Percentiles rank a stretch among this genome's conserved stretches.
phyloP scores from a whole-genome alignment of 73 alveolate genomes.

The Paramecium biaurelia region DNA sequence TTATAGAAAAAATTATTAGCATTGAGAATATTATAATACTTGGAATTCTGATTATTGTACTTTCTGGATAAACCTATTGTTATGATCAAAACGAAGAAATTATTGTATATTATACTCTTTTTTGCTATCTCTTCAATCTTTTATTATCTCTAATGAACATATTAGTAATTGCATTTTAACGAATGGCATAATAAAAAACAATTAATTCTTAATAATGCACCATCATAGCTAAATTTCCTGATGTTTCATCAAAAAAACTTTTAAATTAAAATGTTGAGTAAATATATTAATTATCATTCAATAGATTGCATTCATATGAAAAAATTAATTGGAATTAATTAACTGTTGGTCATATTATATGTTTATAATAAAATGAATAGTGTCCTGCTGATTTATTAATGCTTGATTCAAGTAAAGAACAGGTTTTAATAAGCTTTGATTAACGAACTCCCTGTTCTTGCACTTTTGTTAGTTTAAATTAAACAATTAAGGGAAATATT shows the following conservation, averaged over 20 bases:
- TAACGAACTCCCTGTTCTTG: neutral
- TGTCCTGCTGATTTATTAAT: slow-evolving; percentile 38
- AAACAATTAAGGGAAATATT: neutral
- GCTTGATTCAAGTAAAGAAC: neutral
- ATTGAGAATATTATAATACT: neutral
- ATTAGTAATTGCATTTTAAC: neutral
- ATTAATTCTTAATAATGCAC: neutral
- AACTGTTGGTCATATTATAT: neutral
- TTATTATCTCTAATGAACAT: neutral
- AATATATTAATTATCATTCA: neutral
- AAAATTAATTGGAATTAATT: neutral
- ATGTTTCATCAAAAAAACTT: neutral
- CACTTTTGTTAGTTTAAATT: neutral
- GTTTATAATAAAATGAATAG: neutral
- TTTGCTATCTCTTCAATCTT: neutral
- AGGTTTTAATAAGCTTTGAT: neutral
- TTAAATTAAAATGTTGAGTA: neutral
- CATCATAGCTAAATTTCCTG: neutral
- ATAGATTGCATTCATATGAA: neutral
- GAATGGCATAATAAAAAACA: neutral
- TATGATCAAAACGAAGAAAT: neutral
- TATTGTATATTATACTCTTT: neutral
- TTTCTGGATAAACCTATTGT: neutral
- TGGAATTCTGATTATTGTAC: neutral
- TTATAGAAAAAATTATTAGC: neutral